Base-by-base conservation (phyloP, 2,329 filamentous ascomycete genomes). In the Metarhizium rileyi region DNA sequence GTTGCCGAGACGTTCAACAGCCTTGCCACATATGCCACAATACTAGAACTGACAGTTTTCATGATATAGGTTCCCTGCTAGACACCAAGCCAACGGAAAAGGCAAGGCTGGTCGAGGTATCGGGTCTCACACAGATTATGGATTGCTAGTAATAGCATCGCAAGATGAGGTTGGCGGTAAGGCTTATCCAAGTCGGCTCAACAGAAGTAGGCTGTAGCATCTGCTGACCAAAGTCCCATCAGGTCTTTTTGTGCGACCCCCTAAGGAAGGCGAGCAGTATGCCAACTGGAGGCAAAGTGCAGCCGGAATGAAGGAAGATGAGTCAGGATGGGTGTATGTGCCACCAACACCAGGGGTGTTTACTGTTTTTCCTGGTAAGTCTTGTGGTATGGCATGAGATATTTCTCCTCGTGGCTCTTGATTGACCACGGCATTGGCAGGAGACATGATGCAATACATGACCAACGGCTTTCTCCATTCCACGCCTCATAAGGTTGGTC, bases 391-490 rank as follows among this genome's bases (percentile, higher is more conserved):
- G 20, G 20, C n/a, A 14, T 12, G 2, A 5, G 2, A 12, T 12
- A 5, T 25, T 9, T n/a, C 18, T 28, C 38, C 12, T 42, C 20
- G 22, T 20, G 9, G 22, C 35, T 25, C 22, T 14, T 33, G 7
- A 41, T 20, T 43, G 36, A 30, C 10, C 28, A 47, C 26, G 16
- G 28, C 26, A 23, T 28, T 6, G 22, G 30, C 45, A 70, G 72
- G 73, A 9, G 72, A 75, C 53, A 76, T 76, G 69, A 69, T 76
- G 69, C 71, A 75, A 52, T 74, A 74, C 56, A 63, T 76, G 53
- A 75, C 73, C 30, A 66, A 67, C 57, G 67, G 65, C 27, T 63
- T 63, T 53, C 65, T 76, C 5, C 70, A 64, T 4, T 73, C 72
- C 2, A 76, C 73, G 0, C 71, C 68, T 2, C 73, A 76, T 62